phyloP scores from a whole-genome alignment of 1,139 yeast species.

The Petasospora fabianii region DNA sequence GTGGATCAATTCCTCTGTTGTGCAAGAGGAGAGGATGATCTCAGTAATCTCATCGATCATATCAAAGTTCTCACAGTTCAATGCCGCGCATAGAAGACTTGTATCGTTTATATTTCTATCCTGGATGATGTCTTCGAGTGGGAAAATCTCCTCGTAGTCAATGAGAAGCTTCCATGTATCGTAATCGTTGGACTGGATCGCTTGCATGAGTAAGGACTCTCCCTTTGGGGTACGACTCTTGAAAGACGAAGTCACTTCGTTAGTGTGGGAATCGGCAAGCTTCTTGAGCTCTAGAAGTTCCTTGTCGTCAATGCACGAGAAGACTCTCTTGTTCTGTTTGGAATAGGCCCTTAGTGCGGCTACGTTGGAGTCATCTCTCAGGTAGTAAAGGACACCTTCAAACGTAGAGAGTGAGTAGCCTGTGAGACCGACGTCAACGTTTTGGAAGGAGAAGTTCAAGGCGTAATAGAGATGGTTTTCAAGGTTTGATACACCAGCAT shows the following conservation, averaged over 20 bases:
- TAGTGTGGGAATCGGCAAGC: constrained; percentile 25
- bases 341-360: constrained; percentile 43
- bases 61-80: constrained; percentile 50
- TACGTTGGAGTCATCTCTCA: constrained; percentile 39
- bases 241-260: constrained; percentile 41
- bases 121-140: constrained; percentile 62
- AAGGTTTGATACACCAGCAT: constrained; percentile 55
- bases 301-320: constrained; percentile 47
- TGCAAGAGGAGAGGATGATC: constrained; percentile 42
- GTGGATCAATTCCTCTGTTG: constrained; percentile 39
- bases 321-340: constrained; percentile 45
- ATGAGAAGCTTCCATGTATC: constrained; percentile 46
- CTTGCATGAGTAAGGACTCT: constrained; percentile 60
- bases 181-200: constrained; percentile 41
- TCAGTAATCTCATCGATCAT: constrained; percentile 48
- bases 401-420: constrained; percentile 73
- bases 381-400: constrained; percentile 75
- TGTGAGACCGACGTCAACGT: constrained; percentile 44
- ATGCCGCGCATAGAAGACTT: constrained; percentile 57
- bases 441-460: constrained; percentile 53
- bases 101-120: constrained; percentile 55
- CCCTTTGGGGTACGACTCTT: constrained; percentile 58
- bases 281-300: constrained; percentile 31
- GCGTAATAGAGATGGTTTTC: constrained; percentile 66
- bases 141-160: constrained; percentile 45